Conservation (phyloP, 345 rosid species). For the Nephelium lappaceum region DNA sequence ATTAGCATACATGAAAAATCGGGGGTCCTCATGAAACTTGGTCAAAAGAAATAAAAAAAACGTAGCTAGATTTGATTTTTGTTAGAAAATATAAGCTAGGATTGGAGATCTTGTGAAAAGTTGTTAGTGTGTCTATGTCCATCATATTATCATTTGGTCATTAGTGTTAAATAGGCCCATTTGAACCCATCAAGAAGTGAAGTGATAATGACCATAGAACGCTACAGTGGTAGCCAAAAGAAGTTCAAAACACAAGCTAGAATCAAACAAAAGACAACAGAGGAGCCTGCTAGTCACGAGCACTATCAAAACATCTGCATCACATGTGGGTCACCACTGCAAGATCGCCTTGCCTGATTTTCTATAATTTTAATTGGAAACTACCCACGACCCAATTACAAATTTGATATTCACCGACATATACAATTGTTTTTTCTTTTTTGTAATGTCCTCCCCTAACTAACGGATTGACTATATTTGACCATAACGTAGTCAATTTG, state of each 20-base stretch:
- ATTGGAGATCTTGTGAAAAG: no score
- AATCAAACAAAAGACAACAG: slow-evolving; percentile 23
- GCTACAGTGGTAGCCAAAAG: background rate
- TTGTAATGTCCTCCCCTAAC: no score
- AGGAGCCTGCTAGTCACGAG: slow-evolving; percentile 35
- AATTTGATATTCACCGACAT: no score
- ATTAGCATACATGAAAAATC: background rate
- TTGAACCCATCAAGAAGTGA: background rate
- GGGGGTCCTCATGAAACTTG: no score
- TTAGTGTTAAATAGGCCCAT: background rate
- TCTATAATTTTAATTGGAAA: background rate
- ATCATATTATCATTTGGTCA: background rate
- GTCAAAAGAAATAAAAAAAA: no score
- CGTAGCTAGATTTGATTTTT: no score
- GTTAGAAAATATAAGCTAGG: no score
- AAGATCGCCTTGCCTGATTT: background rate
- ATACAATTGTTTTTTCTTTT: no score
- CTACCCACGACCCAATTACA: no score
- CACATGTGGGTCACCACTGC: slow-evolving; percentile 23
- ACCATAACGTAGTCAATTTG: no score
- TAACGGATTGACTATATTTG: no score
- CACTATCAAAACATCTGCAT: slow-evolving; percentile 13
- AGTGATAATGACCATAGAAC: background rate
- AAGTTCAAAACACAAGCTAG: background rate
- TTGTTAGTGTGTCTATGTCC: background rate